phyloP scores from a whole-genome alignment of 2,329 filamentous ascomycete genomes.

The Rugonectria rugulosa region DNA sequence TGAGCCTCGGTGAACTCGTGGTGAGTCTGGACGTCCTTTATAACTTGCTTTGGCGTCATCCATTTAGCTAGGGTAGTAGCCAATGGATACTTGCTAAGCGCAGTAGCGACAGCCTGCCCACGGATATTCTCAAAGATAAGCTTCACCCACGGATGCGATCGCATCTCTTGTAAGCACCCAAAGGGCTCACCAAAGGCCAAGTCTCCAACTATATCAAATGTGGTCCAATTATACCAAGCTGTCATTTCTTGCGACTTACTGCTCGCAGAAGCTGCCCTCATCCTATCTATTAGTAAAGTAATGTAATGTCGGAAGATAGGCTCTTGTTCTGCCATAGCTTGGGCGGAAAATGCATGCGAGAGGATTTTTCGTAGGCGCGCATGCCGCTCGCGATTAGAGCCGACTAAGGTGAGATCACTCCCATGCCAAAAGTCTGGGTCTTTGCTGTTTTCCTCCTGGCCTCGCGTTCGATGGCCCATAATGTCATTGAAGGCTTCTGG shows the following conservation, averaged over 20 bases:
- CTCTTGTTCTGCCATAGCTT: conserved; percentile 36
- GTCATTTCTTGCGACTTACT: conserved; percentile 30
- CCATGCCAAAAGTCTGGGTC: not conserved
- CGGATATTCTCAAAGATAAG: conserved; percentile 25
- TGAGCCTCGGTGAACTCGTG: not conserved
- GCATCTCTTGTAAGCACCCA: conserved; percentile 27
- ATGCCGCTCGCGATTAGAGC: conserved; percentile 21
- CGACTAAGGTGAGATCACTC: conserved; percentile 6
- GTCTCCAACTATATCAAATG: conserved; percentile 43
- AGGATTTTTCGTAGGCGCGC: conserved; percentile 21
- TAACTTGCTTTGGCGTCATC: not conserved
- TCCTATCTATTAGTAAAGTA: conserved; percentile 46
- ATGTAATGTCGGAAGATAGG: conserved; percentile 47
- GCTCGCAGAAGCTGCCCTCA: conserved; percentile 36
- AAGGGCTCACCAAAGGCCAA: conserved; percentile 40
- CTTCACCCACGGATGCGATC: conserved; percentile 35
- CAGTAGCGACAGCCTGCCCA: not conserved
- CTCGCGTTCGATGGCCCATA: conserved; percentile 1
- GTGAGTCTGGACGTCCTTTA: not conserved
- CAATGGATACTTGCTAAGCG: no score
- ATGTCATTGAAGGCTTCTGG: conserved; percentile 5
- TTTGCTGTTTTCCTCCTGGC: not conserved
- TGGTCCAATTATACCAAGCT: conserved; percentile 40
- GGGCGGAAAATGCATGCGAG: conserved; percentile 35
- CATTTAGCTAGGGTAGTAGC: not conserved